Evolutionary conservation across 2,329 filamentous ascomycete species (phyloP), one percentile per base, ranked within the genome.

Genomic region (Aspergillus hortae): DNA sequence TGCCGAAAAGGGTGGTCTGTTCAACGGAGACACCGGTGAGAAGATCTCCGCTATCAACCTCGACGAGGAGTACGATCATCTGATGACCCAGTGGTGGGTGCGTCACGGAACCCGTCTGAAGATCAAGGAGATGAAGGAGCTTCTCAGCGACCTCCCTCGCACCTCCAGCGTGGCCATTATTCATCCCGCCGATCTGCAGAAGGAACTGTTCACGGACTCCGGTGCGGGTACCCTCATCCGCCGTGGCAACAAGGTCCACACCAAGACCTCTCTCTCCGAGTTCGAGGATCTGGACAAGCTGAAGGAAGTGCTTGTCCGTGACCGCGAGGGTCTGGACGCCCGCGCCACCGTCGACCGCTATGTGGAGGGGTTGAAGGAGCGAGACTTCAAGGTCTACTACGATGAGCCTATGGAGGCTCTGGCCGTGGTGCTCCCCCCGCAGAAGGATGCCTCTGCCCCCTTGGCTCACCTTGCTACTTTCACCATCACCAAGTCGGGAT

Each of bases 11-110:
- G 94, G 94, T 46, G 94, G 92, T 6, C 77, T 99, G 32, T 95
- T 96, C 75, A 90, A 97, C 68, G 92, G 91, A 54, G 89, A 95
- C 58, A 89, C 87, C n/a, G 88, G 88, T 53, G 87, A 92, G 78
- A 95, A 96, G 78, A 97, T 97, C 67, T 96, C 92, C 5, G 89
- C 88, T 54, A 97, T 97, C 75, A 97, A 97, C 76, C 80, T 99
- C 52, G 94, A 99, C 68, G 92, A 95, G 74, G 94, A 99, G 75
- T 97, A 89, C 66, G 90, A 95, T 53, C 82, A 89, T 67, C 82
- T 96, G 66, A 96, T 97, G 90, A 81, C 85, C 52, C 90, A 96
- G 75, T 85, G 89, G 62, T 99, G 92, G 94, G 94, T 95, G 72
- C 86, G 90, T 67, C 95, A 94, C 69, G 94, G 94, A 57, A 97